Evolutionary conservation across 495 filamentous ascomycete genomes (phyloP).

Genomic region (Elaphomyces granulatus): DNA sequence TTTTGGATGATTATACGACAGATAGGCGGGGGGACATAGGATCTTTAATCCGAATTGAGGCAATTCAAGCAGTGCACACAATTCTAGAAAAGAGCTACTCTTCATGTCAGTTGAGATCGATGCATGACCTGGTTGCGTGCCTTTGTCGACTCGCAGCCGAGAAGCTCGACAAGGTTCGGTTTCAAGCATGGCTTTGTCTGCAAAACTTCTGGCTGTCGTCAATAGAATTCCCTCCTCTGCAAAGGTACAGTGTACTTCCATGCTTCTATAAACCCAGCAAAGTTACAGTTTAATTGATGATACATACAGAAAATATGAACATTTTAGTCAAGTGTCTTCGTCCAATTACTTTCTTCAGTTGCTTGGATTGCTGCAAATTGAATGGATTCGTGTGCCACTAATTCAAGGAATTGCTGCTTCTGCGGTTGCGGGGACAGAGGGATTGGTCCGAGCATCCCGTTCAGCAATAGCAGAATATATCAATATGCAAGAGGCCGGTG

Average conservation of each 20-base stretch:
- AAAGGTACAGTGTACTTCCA: slow-evolving; percentile 24
- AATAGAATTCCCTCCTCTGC: slow-evolving; percentile 19
- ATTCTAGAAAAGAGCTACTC: slow-evolving; percentile 15
- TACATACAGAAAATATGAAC: slow-evolving; percentile 24
- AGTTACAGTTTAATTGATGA: too few relatives aligned
- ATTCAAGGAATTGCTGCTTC: slow-evolving; percentile 69
- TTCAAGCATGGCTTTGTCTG: slow-evolving; percentile 43
- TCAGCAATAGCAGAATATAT: slow-evolving; percentile 45
- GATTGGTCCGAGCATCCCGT: slow-evolving; percentile 59
- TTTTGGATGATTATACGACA: slow-evolving; percentile 78
- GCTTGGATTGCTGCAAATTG: slow-evolving; percentile 21
- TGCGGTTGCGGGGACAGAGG: slow-evolving; percentile 70
- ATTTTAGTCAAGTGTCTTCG: slow-evolving; percentile 32
- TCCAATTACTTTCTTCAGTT: slow-evolving; percentile 31
- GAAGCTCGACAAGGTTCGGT: slow-evolving; percentile 76
- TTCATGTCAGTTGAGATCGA: slow-evolving; percentile 8
- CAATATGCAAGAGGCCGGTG: slow-evolving; percentile 20
- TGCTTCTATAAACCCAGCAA: too few relatives aligned
- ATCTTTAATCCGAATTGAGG: slow-evolving; percentile 65
- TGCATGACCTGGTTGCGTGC: slow-evolving; percentile 22
- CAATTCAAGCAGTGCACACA: slow-evolving; percentile 44
- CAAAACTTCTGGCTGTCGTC: slow-evolving; percentile 27
- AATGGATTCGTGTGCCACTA: slow-evolving; percentile 33
- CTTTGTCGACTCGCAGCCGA: slow-evolving; percentile 64
- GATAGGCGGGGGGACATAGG: slow-evolving; percentile 81